Evolutionary conservation across 495 filamentous ascomycete genomes (phyloP), one percentile per base, ranked within the genome.

Genomic region (Chlorociboria aeruginascens): DNA sequence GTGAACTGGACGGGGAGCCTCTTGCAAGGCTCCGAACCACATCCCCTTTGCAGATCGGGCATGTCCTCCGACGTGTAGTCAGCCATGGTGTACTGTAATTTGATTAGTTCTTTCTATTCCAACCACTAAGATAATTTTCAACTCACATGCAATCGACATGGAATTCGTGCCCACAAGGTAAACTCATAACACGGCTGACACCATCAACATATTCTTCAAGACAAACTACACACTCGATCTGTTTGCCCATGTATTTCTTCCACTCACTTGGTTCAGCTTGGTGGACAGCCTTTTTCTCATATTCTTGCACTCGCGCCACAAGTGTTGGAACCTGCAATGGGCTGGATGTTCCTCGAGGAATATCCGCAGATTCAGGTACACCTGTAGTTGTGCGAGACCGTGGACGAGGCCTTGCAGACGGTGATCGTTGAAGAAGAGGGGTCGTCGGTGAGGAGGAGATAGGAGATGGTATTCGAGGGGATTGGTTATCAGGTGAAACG

Each of bases 101-200:
- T 38, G 34, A 39, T 57, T 48, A 52, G 51, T 45, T 8, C 20
- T 8, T 45, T 8, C 20, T 8, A 14, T 29, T 10, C 8, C 10
- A 14, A 16, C 14, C 32, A 12, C 13, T 29, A 37, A 31, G 13
- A n/a, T 4, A 29, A 31, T 43, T n/a, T 33, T 34, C 46, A 40
- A 82, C 90, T 83, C 73, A 96, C 89, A 98, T 97, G 89, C 92
- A 98, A 57, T 92, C 89, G 32, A 71, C 90, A 63, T 98, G 92
- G 64, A 98, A 98, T 59, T 98, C 92, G 61, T 98, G 92, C 17
- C 92, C 92, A 66, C 92, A 98, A n/a, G 92, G 92, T 43, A 98
- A 68, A 54, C 86, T 95, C 92, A 98, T 98, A 13, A 98, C 93
- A 48, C 78, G 71, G 61, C 88, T 95, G 56, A 97, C 79, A 29